Evolutionary conservation across 2,329 filamentous ascomycete species (phyloP).

Genomic region (Alternaria incomplexa): DNA sequence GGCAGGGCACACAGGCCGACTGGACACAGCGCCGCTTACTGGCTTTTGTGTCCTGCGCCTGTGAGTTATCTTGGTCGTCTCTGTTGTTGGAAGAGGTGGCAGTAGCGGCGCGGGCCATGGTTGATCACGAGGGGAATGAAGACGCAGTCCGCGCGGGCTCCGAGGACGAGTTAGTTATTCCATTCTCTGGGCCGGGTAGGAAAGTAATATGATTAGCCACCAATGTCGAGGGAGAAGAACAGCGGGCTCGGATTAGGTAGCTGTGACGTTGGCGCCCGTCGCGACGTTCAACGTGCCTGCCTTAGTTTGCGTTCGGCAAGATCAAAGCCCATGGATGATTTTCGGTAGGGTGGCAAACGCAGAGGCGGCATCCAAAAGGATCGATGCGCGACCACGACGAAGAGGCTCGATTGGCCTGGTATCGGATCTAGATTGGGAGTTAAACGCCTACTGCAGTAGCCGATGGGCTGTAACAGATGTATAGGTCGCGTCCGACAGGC

Average conservation of each 20-base stretch:
- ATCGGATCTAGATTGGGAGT: constrained; percentile 1
- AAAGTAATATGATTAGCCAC: constrained; percentile 17
- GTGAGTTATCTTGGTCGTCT: constrained; percentile 25
- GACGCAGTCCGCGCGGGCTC: constrained; percentile 21
- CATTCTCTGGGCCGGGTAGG: constrained; percentile 17
- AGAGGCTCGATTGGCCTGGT: constrained; percentile 2
- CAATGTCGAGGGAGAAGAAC: background rate
- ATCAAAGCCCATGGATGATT: constrained; percentile 7
- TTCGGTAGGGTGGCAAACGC: constrained; percentile 6
- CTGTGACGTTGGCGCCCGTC: constrained; percentile 17
- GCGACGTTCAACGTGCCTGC: constrained; percentile 11
- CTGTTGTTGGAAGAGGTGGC: constrained; percentile 24
- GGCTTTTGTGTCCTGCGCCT: constrained; percentile 28
- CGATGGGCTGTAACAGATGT: background rate
- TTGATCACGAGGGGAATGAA: constrained; percentile 15
- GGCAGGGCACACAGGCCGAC: constrained; percentile 57
- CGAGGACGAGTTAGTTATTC: constrained; percentile 22
- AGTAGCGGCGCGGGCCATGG: constrained; percentile 39
- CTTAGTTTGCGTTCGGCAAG: constrained; percentile 1
- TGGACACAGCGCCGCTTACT: constrained; percentile 46
- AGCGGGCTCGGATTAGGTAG: constrained; percentile 7
- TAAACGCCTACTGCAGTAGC: background rate
- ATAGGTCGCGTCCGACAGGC: background rate
- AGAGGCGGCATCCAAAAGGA: background rate
- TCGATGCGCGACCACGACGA: background rate